phyloP scores from a whole-genome alignment of 257 asterid species.

The Solanum boliviense region DNA sequence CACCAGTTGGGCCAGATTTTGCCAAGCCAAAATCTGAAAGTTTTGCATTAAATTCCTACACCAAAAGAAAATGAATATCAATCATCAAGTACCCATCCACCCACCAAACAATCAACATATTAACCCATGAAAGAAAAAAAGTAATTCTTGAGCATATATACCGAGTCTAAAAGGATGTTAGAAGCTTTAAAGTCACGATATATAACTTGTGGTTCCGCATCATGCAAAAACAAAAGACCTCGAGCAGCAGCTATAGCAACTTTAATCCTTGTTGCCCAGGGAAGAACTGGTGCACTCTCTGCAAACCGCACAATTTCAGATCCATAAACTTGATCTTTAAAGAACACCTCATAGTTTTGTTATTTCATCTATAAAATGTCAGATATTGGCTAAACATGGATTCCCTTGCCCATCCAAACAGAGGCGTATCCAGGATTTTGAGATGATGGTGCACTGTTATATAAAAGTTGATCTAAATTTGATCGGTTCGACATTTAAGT shows the following conservation, averaged over 20 bases:
- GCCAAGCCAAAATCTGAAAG: constrained; percentile 35
- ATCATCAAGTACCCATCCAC: not conserved
- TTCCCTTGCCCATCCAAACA: not conserved
- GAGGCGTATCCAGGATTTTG: too few species aligned
- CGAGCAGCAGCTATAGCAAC: constrained; percentile 32
- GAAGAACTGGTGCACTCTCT: constrained; percentile 13
- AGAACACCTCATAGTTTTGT: not conserved
- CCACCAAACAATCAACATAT: not conserved
- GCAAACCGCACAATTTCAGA: not conserved
- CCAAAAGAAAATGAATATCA: not conserved
- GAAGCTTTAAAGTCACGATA: constrained; percentile 42
- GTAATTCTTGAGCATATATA: constrained; percentile 6
- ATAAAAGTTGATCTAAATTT: too few species aligned
- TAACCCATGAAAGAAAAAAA: not conserved
- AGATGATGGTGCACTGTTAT: too few species aligned
- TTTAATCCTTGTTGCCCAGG: constrained; percentile 35
- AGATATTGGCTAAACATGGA: not conserved
- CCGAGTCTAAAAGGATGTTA: constrained; percentile 30
- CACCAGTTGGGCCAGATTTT: constrained; percentile 25
- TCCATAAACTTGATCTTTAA: not conserved
- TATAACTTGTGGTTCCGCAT: constrained; percentile 26
- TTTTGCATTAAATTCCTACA: constrained; percentile 29
- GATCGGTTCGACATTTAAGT: too few species aligned
- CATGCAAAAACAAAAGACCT: constrained; percentile 30
- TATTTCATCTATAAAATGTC: not conserved